Percentiles rank a stretch among this genome's conserved stretches.
Evolutionary conservation across 2,329 filamentous ascomycete species (phyloP).

Genomic region (Cytospora paraplurivora): DNA sequence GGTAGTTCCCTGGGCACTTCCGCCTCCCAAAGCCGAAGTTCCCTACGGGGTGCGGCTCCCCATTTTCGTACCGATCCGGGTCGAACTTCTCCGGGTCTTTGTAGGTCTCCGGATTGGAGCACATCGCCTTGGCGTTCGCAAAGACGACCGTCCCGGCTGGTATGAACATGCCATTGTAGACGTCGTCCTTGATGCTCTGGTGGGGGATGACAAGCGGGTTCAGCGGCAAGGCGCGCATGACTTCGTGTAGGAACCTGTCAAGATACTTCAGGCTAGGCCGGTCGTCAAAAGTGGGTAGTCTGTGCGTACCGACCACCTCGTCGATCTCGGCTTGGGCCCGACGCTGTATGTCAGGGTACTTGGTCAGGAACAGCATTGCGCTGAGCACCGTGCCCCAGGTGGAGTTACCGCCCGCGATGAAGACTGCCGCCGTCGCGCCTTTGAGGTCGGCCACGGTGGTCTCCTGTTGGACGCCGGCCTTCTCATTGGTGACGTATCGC

Average conservation of each 20-base stretch:
- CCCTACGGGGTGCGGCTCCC: conserved; percentile 49
- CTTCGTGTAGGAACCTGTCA: conserved; percentile 50
- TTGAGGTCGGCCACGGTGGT: conserved; percentile 49
- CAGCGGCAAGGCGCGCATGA: conserved; percentile 47
- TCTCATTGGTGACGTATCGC: conserved; percentile 35
- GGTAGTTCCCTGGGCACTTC: conserved; percentile 39
- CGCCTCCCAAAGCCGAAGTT: conserved; percentile 57
- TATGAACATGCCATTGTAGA: conserved; percentile 59
- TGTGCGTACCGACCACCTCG: conserved; percentile 45
- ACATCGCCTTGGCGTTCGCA: conserved; percentile 48
- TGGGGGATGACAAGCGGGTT: conserved; percentile 58
- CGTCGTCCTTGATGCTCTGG: conserved; percentile 54
- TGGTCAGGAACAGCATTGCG: conserved; percentile 46
- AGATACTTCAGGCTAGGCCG: conserved; percentile 46
- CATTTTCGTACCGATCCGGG: conserved; percentile 49
- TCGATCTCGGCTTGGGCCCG: conserved; percentile 53
- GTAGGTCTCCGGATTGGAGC: conserved; percentile 45
- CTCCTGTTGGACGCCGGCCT: conserved; percentile 37
- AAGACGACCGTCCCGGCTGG: conserved; percentile 51
- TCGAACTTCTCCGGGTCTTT: conserved; percentile 46
- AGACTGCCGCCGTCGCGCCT: conserved; percentile 51
- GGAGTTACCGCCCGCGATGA: conserved; percentile 50
- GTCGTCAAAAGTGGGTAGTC: conserved; percentile 52
- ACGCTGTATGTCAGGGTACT: conserved; percentile 46
- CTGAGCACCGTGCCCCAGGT: conserved; percentile 47